Percentiles rank a stretch among this genome's conserved stretches.
These are phyloP conservation scores for Microstegium vimineum DNA, from an alignment of 176 grass and related monocot genomes.

Conservation along the genomic window DNA sequence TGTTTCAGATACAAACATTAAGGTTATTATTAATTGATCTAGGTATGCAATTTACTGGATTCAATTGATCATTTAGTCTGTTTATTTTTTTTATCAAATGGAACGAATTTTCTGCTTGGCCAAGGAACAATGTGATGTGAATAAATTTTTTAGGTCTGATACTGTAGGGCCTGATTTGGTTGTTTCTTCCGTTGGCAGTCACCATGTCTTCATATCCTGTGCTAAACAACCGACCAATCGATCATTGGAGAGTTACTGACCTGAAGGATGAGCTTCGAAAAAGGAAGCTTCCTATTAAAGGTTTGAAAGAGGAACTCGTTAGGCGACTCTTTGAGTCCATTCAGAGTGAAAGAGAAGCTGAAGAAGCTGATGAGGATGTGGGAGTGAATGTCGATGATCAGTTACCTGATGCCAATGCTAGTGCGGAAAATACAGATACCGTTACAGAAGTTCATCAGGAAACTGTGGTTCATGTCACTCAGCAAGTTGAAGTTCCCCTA, in stretches of 20 bases:
- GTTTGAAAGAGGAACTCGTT: slow-evolving; percentile 95
- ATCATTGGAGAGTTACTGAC: slow-evolving; percentile 97
- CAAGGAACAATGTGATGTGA: background rate
- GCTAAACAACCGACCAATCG: slow-evolving; percentile 84
- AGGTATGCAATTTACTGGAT: background rate
- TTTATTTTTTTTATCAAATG: background rate
- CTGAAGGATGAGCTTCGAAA: slow-evolving; percentile 87
- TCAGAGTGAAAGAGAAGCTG: slow-evolving; percentile 36
- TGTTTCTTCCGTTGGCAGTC: slow-evolving; percentile 31
- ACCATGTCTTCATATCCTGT: slow-evolving; percentile 77
- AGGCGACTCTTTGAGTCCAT: slow-evolving; percentile 75
- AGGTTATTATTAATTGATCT: background rate
- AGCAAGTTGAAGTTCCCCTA: slow-evolving; percentile 24
- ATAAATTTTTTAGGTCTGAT: background rate
- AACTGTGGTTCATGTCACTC: slow-evolving; percentile 30
- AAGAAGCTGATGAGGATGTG: slow-evolving; percentile 16
- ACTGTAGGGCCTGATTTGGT: background rate
- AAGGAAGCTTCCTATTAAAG: slow-evolving; percentile 77
- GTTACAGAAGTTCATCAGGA: slow-evolving; percentile 24
- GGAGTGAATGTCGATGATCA: background rate
- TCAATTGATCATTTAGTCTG: background rate
- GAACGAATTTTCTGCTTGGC: background rate
- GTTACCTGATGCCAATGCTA: slow-evolving; percentile 28
- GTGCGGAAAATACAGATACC: slow-evolving; percentile 14
- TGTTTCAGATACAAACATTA: background rate